A percentile compares a stretch with the other conserved stretches of the same genome.
Evolutionary conservation across 129 eudicot species (phyloP).

Genomic region (Smallanthus sonchifolius): DNA sequence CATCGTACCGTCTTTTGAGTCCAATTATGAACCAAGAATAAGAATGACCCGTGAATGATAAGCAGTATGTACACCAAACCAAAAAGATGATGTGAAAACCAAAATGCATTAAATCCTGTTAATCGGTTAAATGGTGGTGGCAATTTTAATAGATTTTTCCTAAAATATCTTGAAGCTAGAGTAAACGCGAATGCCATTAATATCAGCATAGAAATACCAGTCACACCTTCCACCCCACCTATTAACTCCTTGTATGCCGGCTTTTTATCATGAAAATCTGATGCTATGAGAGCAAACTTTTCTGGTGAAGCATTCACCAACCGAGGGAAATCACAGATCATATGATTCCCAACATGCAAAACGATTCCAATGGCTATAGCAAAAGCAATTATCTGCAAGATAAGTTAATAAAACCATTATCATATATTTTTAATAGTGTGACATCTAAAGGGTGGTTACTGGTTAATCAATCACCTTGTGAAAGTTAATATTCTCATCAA

Average conservation of each 20-base stretch:
- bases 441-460: background rate
- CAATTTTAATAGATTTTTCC: slow-evolving; percentile 66
- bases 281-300: slow-evolving; percentile 63
- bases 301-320: slow-evolving; percentile 41
- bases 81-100: slow-evolving; percentile 97
- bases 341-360: slow-evolving; percentile 90
- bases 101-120: slow-evolving; percentile 94
- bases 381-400: slow-evolving; percentile 73
- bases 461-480: slow-evolving; percentile 56
- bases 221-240: slow-evolving; percentile 72
- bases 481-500: slow-evolving; percentile 87
- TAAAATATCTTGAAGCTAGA: slow-evolving; percentile 76
- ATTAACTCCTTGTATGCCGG: slow-evolving; percentile 59
- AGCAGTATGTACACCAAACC: slow-evolving; percentile 74
- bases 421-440: background rate
- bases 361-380: slow-evolving; percentile 74
- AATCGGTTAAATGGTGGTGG: slow-evolving; percentile 86
- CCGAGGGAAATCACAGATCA: slow-evolving; percentile 93
- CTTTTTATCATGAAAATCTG: slow-evolving; percentile 54
- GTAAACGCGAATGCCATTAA: slow-evolving; percentile 62
- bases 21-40: slow-evolving; percentile 76
- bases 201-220: slow-evolving; percentile 76
- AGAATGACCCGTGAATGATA: slow-evolving; percentile 64
- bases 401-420: background rate
- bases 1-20: slow-evolving; percentile 74